Conservation (phyloP, 1,284 basidiomycete genomes). For the Mycena sp. region DNA sequence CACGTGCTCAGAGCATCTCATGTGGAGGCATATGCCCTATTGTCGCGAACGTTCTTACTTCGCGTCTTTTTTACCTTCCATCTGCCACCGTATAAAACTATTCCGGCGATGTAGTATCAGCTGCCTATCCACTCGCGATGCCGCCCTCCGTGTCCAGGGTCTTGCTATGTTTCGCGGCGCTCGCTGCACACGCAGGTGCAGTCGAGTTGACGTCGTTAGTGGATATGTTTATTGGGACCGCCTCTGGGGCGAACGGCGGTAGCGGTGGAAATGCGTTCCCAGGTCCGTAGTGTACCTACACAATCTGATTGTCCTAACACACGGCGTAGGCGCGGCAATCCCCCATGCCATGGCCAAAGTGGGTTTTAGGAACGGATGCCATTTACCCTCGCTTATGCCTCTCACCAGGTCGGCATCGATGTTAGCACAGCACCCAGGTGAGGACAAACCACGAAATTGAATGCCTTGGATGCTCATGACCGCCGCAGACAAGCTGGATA, state of each 20-base stretch:
- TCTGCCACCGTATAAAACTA: no score
- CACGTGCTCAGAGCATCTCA: no score
- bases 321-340: conserved; percentile 49
- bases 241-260: conserved; percentile 54
- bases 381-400: background rate
- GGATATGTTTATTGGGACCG: conserved; percentile 60
- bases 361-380: background rate
- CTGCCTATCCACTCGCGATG: no score
- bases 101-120: no score
- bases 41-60: no score
- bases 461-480: background rate
- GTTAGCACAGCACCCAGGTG: conserved; percentile 56
- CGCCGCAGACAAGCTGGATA: conserved; percentile 26
- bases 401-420: conserved; percentile 56
- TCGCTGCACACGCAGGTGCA: conserved; percentile 5
- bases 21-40: no score
- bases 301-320: background rate
- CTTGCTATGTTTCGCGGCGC: no score
- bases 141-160: no score
- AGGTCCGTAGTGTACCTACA: conserved; percentile 37
- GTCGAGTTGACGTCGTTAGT: conserved; percentile 50
- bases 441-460: conserved; percentile 32
- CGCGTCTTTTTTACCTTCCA: no score
- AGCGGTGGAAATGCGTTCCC: conserved; percentile 61
- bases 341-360: conserved; percentile 64